Conservation (phyloP, 495 filamentous ascomycete genomes). For the Talaromyces borbonicus region DNA sequence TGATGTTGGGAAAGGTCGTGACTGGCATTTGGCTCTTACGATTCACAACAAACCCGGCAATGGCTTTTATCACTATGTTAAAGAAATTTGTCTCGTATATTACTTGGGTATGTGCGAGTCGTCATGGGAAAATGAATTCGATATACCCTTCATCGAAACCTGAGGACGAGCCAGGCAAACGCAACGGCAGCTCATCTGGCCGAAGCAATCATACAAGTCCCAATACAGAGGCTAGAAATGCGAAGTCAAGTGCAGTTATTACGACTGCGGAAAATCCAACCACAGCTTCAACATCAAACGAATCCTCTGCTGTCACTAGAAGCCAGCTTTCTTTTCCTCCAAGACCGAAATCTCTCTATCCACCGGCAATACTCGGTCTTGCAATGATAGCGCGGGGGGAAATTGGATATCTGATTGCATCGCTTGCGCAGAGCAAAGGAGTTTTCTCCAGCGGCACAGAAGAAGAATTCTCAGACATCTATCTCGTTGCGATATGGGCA, state of each 20-base stretch:
- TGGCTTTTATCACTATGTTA: conserved; percentile 4
- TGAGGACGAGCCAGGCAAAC: background rate
- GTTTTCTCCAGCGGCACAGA: conserved; percentile 33
- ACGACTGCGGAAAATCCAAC: background rate
- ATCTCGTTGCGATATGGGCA: conserved; percentile 64
- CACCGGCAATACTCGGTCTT: conserved; percentile 44
- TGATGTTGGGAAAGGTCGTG: conserved; percentile 54
- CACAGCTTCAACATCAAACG: background rate
- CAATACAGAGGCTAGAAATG: background rate
- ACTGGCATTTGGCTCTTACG: conserved; percentile 58
- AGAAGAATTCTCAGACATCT: conserved; percentile 33
- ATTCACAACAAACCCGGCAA: conserved; percentile 17
- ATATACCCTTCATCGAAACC: background rate
- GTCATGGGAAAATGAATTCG: background rate
- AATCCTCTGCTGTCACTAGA: background rate
- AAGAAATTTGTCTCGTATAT: background rate
- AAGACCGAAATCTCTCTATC: conserved; percentile 48
- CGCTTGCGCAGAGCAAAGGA: conserved; percentile 50
- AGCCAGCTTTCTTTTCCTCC: conserved; percentile 11
- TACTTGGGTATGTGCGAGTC: background rate
- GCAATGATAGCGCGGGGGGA: conserved; percentile 73
- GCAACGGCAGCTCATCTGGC: background rate
- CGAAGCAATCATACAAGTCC: background rate
- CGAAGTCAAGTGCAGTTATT: background rate
- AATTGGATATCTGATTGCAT: conserved; percentile 69